These are phyloP conservation scores for Craspedostauros australis DNA, from an alignment of 108 stramenopile genomes.

Conservation along the genomic window DNA sequence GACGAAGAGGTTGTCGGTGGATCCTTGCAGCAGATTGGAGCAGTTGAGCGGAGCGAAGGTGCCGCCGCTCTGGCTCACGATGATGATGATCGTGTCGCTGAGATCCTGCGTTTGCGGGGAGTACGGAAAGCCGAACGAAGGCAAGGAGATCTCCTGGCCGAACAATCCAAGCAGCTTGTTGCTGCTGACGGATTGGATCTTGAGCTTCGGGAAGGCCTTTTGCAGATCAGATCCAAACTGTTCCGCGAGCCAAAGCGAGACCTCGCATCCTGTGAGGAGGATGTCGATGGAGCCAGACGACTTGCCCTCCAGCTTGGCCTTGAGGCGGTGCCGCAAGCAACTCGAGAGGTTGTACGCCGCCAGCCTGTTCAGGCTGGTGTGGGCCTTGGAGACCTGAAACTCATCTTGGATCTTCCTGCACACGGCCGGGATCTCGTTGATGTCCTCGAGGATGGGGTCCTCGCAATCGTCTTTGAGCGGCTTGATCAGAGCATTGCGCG, in stretches of 20 bases:
- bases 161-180: constrained; percentile 77
- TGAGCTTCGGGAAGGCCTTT: constrained; percentile 65
- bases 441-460: constrained; percentile 58
- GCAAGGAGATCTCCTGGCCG: constrained; percentile 60
- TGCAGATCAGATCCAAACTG: constrained; percentile 76
- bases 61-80: constrained; percentile 65
- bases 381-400: constrained; percentile 32
- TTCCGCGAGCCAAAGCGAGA: constrained; percentile 77
- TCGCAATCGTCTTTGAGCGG: constrained; percentile 24
- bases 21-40: constrained; percentile 50
- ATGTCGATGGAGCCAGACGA: too few species aligned
- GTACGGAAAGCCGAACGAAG: constrained; percentile 46
- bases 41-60: constrained; percentile 63
- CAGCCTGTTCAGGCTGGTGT: constrained; percentile 46
- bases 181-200: constrained; percentile 47
- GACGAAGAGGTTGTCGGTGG: constrained; percentile 47
- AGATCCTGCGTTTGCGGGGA: constrained; percentile 34
- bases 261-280: constrained; percentile 74
- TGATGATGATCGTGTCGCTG: constrained; percentile 58
- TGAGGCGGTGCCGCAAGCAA: constrained; percentile 30
- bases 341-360: constrained; percentile 45
- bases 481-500: constrained; percentile 44
- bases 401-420: constrained; percentile 53
- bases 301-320: too few species aligned
- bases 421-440: constrained; percentile 48